Base-by-base conservation (phyloP, 208 protist species). In the Acanthamoeba polyphaga region DNA sequence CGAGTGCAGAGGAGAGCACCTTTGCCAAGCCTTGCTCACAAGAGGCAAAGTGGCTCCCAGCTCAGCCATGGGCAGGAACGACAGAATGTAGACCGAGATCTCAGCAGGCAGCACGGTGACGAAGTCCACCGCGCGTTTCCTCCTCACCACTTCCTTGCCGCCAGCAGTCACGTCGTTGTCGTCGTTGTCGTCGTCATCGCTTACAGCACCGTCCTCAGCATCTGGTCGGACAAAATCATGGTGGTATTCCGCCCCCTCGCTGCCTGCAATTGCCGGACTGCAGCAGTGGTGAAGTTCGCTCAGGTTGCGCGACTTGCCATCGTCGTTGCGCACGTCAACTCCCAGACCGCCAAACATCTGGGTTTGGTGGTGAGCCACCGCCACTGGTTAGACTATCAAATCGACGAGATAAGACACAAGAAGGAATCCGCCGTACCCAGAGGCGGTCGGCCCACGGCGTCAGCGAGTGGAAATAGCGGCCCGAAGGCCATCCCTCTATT, bases 381-480 rank as follows among this genome's bases (percentile, higher is more conserved):
- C n/a, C n/a, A n/a, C n/a, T n/a, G n/a, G n/a, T n/a, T n/a, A n/a
- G n/a, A n/a, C n/a, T n/a, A n/a, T n/a, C n/a, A n/a, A n/a, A n/a
- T n/a, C n/a, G n/a, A n/a, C n/a, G n/a, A n/a, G n/a, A n/a, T n/a
- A n/a, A n/a, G n/a, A n/a, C n/a, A 15, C 10, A 76, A 22, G 12
- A 51, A 49, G 13, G 70, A 51, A 80, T n/a, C n/a, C n/a, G n/a
- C n/a, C 70, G 70, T 13, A 87, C 78, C 80, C 80, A 88, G 0
- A 88, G 32, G 2, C 53, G 51, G 27, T 8, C 49, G 12, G 46
- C 80, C 43, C 80, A 88, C 0, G 80, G 29, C 1, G 80, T 88
- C 12, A 88, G 53, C 12, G 80, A 88, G 49, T 88, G 80, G 17
- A 88, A 88, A 34, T 88, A 88, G 46, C 80, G 80, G 8, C 15